Conservation (phyloP, 768 basidiomycete genomes). For the Hypholoma fasciculare region DNA sequence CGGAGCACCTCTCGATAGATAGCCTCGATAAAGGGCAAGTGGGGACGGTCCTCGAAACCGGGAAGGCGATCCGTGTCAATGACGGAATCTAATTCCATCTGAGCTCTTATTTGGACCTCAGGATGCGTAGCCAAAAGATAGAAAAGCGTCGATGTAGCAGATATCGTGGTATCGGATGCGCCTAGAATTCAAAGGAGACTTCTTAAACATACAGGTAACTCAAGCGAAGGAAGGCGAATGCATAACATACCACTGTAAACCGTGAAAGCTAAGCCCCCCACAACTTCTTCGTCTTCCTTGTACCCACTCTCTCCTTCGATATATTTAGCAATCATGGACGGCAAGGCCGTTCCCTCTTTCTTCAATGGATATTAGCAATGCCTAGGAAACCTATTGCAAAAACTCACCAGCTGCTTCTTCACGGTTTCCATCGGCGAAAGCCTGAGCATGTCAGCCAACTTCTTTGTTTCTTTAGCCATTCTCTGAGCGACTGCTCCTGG, state of each 20-base stretch:
- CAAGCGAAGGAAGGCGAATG: neutral
- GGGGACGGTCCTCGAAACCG: conserved; percentile 22
- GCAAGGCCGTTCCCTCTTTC: neutral
- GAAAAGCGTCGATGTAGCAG: conserved; percentile 21
- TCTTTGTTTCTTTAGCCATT: conserved; percentile 1
- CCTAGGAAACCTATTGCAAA: too few species aligned
- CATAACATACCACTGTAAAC: conserved; percentile 9
- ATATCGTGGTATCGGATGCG: conserved; percentile 12
- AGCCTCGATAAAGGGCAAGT: conserved; percentile 33
- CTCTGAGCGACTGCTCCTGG: conserved; percentile 7
- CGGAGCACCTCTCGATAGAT: conserved; percentile 35
- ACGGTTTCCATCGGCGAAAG: conserved; percentile 12
- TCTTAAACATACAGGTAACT: neutral
- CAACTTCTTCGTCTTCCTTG: conserved; percentile 6
- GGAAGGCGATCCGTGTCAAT: conserved; percentile 28
- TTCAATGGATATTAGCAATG: neutral
- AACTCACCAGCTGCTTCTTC: conserved; percentile 2
- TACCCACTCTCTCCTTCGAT: neutral
- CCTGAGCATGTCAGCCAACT: conserved; percentile 2
- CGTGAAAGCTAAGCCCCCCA: conserved; percentile 9
- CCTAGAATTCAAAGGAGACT: neutral
- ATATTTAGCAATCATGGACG: conserved; percentile 6
- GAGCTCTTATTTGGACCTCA: conserved; percentile 31
- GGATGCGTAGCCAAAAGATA: conserved; percentile 30
- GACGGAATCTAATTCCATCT: conserved; percentile 31